Evolutionary conservation across 108 stramenopile species (phyloP), one percentile per base, ranked within the genome.

Genomic region (Stephanodiscus triporus): DNA sequence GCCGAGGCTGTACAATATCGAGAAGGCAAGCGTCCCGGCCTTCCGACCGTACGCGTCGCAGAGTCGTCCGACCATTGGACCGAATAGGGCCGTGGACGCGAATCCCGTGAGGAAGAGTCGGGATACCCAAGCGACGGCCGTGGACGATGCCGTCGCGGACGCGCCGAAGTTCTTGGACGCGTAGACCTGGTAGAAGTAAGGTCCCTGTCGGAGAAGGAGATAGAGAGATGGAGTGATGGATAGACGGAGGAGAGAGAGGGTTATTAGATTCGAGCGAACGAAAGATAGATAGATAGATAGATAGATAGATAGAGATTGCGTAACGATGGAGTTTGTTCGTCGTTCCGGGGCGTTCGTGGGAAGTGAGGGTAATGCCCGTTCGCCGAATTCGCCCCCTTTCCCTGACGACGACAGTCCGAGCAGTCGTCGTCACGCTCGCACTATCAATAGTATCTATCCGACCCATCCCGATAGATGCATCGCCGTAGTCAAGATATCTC

Each of bases 171-270:
- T 70, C 84, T 98, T 97, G 83, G 88, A 86, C 51, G 95, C 91
- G 72, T 98, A 98, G 53, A 98, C 96, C 78, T 94, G 89, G 77
- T 99, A 99, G 86, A 98, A 96, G 78, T 99, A 96, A 13, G 98
- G 97, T 32, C 95, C 84, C 81, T 82, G 30, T 50, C n/a, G 30
- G 30, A 30, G n/a, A 4, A 20, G 24, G 20, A 22, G 23, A 22
- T 54, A 54, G 9, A 10, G 26, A 11, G 23, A 3, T 54, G 26
- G 27, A 30, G 3, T 22, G 27, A 30, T 0, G 17, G 56, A 4
- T 9, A 17, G 27, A 57, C 0, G 30, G 5, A 29, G 14, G 9
- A 11, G 6, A 1, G 53, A 8, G 53, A 4, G 9, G 43, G 14
- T 45, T 0, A 45, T 45, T 45, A 14, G 43, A 16, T 14, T 42